Conservation (phyloP, 2,329 filamentous ascomycete genomes). For the Magnaporthiopsis rhizophila region DNA sequence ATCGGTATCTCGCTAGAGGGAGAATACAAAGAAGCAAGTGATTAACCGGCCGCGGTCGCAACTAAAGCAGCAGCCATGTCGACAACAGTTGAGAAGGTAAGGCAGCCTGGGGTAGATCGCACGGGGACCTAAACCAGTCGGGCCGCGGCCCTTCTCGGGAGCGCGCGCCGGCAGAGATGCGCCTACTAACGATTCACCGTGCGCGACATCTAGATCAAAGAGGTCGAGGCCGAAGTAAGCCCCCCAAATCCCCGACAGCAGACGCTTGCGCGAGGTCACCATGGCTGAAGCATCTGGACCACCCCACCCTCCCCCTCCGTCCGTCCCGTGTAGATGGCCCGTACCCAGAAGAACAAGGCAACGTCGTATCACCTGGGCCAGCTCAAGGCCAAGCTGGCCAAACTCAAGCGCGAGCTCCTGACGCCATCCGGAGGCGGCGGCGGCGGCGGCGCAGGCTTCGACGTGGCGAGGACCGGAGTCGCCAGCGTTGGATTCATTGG, state of each 20-base stretch:
- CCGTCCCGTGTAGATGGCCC: slow-evolving; percentile 63
- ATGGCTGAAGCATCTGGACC: not conserved
- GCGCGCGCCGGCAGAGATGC: not conserved
- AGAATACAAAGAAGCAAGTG: too few relatives aligned
- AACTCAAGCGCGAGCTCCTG: slow-evolving; percentile 91
- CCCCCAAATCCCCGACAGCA: slow-evolving; percentile 7
- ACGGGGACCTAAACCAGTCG: not conserved
- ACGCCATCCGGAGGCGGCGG: slow-evolving; percentile 79
- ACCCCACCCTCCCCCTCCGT: not conserved
- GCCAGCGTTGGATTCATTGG: slow-evolving; percentile 97
- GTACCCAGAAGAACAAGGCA: slow-evolving; percentile 95
- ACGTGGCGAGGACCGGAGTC: slow-evolving; percentile 95
- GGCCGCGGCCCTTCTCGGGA: not conserved
- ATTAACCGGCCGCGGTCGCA: not conserved
- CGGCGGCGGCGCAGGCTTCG: slow-evolving; percentile 82
- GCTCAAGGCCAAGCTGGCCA: slow-evolving; percentile 95
- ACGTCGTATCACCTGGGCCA: slow-evolving; percentile 92
- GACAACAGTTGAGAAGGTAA: slow-evolving; percentile 93
- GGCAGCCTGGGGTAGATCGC: slow-evolving; percentile 14
- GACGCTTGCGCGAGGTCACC: not conserved
- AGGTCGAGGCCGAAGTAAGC: slow-evolving; percentile 86
- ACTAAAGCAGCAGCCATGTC: slow-evolving; percentile 58
- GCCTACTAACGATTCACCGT: slow-evolving; percentile 8
- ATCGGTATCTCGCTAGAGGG: not conserved
- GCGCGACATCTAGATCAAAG: slow-evolving; percentile 66